phyloP scores from a whole-genome alignment of 768 basidiomycete species.

The Amanita molliuscula region DNA sequence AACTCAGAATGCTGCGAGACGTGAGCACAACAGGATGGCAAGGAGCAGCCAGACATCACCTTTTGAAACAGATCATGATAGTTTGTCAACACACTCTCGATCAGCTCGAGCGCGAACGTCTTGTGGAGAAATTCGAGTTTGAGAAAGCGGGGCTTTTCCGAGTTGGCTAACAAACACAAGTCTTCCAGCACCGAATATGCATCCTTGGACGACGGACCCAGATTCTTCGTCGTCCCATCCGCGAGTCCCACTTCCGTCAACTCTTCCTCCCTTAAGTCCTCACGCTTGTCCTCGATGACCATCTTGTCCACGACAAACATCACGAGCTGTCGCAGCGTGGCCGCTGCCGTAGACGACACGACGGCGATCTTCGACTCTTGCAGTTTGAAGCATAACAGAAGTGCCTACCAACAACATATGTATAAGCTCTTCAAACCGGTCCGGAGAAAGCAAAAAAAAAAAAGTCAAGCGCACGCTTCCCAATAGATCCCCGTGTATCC shows the following conservation, averaged over 20 bases:
- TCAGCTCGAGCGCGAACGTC: constrained; percentile 94
- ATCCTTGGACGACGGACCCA: constrained; percentile 75
- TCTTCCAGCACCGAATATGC: constrained; percentile 89
- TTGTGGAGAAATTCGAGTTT: constrained; percentile 77
- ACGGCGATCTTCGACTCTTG: constrained; percentile 95
- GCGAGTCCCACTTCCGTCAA: constrained; percentile 47
- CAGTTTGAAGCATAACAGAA: constrained; percentile 89
- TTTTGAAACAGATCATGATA: constrained; percentile 80
- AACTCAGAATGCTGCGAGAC: constrained; percentile 64
- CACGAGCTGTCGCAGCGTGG: constrained; percentile 88
- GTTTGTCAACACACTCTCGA: constrained; percentile 93
- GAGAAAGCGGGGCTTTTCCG: constrained; percentile 72
- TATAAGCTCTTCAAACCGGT: not conserved
- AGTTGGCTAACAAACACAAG: constrained; percentile 79
- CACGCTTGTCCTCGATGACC: constrained; percentile 55
- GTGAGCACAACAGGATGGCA: not conserved
- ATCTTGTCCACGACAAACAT: constrained; percentile 99
- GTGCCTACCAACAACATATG: constrained; percentile 40
- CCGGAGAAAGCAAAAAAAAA: not conserved
- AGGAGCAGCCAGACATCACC: constrained; percentile 25
- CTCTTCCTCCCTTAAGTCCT: constrained; percentile 22
- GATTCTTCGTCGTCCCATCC: constrained; percentile 48
- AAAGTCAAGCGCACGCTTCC: constrained; percentile 56
- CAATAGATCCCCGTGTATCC: constrained; percentile 68
- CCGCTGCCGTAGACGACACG: constrained; percentile 94